Evolutionary conservation across 805 yeast genomes (phyloP).

Genomic region (Cyberlindnera mycetangii): DNA sequence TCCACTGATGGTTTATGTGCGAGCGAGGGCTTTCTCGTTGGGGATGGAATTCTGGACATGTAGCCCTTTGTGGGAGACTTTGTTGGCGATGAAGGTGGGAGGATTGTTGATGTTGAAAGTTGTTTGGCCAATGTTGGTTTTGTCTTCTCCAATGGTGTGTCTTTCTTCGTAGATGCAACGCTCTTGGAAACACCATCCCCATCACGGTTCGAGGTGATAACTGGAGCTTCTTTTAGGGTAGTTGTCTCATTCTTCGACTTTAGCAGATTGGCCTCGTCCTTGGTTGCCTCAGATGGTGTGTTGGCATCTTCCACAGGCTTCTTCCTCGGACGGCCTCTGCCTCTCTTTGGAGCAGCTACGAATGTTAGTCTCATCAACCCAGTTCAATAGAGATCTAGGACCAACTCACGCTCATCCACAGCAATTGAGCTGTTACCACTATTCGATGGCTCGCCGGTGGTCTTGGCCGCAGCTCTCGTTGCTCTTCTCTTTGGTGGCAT

Average conservation of each 20-base stretch:
- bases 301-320: neutral
- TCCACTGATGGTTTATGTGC: slow-evolving; percentile 2
- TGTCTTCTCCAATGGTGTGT: neutral
- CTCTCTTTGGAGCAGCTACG: slow-evolving; percentile 5
- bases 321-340: slow-evolving; percentile 3
- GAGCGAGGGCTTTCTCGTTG: slow-evolving; percentile 17
- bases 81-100: slow-evolving; percentile 3
- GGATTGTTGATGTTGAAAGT: neutral
- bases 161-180: neutral
- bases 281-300: neutral
- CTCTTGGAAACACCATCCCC: no score
- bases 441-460: slow-evolving; percentile 3
- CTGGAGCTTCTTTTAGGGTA: neutral
- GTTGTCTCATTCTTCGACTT: slow-evolving; percentile 1
- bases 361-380: no score
- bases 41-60: slow-evolving; percentile 22
- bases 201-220: neutral
- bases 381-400: no score
- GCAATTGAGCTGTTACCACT: neutral
- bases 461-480: slow-evolving; percentile 20
- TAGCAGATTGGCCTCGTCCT: neutral
- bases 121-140: neutral
- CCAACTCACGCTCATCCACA: slow-evolving; percentile 12
- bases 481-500: slow-evolving; percentile 27
- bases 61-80: slow-evolving; percentile 5